phyloP scores from a whole-genome alignment of 805 yeast genomes.

The Phaffomyces antillensis region DNA sequence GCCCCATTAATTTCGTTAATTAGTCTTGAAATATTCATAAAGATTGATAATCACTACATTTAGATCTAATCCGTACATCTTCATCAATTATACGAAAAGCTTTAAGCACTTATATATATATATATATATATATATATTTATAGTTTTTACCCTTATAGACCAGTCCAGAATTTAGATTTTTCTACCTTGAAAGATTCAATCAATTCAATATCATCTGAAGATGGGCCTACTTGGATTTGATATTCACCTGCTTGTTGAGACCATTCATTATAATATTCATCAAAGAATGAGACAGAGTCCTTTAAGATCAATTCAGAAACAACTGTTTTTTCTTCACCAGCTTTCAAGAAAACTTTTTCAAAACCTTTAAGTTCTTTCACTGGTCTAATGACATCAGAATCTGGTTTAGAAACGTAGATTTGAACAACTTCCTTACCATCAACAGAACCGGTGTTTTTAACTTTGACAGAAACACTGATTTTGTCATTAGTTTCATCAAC shows the following conservation, averaged over 20 bases:
- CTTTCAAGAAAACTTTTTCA: conserved; percentile 37
- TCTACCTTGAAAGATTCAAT: conserved; percentile 18
- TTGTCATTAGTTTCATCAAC: conserved; percentile 22
- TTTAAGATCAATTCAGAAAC: conserved; percentile 31
- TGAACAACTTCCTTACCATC: conserved; percentile 52
- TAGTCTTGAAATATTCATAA: too few species aligned
- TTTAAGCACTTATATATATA: too few species aligned
- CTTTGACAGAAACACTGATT: conserved; percentile 28
- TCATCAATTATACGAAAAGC: too few species aligned
- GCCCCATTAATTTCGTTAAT: too few species aligned
- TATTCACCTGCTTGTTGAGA: conserved; percentile 43
- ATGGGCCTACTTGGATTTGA: conserved; percentile 40
- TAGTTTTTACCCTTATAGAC: not conserved
- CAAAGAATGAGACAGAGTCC: conserved; percentile 47
- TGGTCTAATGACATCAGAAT: conserved; percentile 38
- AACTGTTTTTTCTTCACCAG: conserved; percentile 36
- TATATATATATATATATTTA: too few species aligned
- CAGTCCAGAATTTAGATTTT: conserved; percentile 12
- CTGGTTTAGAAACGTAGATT: conserved; percentile 36
- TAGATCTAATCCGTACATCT: not conserved
- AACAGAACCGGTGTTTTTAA: conserved; percentile 37
- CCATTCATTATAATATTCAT: conserved; percentile 44
- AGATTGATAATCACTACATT: conserved; percentile 4
- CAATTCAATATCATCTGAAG: conserved; percentile 24
- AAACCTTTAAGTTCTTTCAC: conserved; percentile 56